Evolutionary conservation across 306 rosid species (phyloP).

Genomic region (Dryas drummondii): DNA sequence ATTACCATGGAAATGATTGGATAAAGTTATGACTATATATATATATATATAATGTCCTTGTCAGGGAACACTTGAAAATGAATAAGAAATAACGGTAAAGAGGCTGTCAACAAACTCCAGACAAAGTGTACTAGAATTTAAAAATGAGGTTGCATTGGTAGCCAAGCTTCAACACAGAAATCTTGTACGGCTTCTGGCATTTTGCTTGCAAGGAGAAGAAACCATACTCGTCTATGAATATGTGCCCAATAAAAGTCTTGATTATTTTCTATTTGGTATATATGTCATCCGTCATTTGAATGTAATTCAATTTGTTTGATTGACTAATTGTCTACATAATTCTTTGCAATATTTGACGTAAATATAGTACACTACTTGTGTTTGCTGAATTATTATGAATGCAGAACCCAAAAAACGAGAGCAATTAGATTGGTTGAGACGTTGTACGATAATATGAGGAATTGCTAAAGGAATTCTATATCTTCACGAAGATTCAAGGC

Average conservation of each 20-base stretch:
- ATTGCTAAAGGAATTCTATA: constrained; percentile 13
- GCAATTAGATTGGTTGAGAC: constrained; percentile 9
- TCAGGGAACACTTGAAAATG: constrained; percentile 50
- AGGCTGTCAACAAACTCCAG: constrained; percentile 43
- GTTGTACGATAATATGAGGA: neutral
- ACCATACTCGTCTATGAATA: constrained; percentile 57
- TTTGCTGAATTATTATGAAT: neutral
- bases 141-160: constrained; percentile 48
- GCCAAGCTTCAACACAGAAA: constrained; percentile 65
- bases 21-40: no score
- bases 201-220: constrained; percentile 53
- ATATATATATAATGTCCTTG: neutral
- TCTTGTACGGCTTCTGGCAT: constrained; percentile 49
- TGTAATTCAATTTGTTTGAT: no score
- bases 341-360: no score
- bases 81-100: constrained; percentile 59
- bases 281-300: no score
- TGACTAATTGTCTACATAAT: no score
- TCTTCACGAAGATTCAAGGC: constrained; percentile 13
- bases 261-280: constrained; percentile 48
- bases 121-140: constrained; percentile 55
- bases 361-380: no score
- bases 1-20: no score
- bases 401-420: constrained; percentile 11
- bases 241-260: constrained; percentile 52